A percentile compares a stretch with the other conserved stretches of the same genome.
These are phyloP conservation scores for Buddleja alternifolia DNA, from an alignment of 257 asterid species.

Conservation along the genomic window DNA sequence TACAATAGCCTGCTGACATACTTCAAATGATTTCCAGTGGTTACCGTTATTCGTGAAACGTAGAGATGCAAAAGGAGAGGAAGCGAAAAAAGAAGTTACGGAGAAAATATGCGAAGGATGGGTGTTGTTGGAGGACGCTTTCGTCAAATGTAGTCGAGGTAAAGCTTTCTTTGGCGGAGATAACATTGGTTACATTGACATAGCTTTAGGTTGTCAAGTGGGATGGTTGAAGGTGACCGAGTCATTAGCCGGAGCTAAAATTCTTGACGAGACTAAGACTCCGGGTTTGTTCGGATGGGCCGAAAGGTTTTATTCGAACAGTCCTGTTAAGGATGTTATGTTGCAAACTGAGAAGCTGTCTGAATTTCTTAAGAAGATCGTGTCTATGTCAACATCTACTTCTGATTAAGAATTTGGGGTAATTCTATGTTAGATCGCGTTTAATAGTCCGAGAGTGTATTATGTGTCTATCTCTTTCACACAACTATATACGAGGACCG, in stretches of 20 bases:
- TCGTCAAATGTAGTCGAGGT: slow-evolving; percentile 39
- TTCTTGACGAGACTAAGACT: slow-evolving; percentile 38
- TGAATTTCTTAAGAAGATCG: slow-evolving; percentile 19
- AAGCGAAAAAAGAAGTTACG: slow-evolving; percentile 19
- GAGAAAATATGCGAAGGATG: slow-evolving; percentile 35
- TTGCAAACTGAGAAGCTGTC: slow-evolving; percentile 31
- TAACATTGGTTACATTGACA: slow-evolving; percentile 41
- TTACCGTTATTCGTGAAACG: slow-evolving; percentile 24
- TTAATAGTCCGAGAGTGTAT: too few species aligned
- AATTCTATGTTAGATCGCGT: too few species aligned
- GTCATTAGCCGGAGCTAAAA: not conserved
- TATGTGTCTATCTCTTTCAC: too few species aligned
- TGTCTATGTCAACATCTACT: slow-evolving; percentile 23
- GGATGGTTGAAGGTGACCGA: slow-evolving; percentile 36
- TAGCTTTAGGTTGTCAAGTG: slow-evolving; percentile 37
- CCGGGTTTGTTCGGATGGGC: slow-evolving; percentile 43
- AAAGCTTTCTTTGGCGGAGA: slow-evolving; percentile 46
- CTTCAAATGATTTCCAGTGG: slow-evolving; percentile 36
- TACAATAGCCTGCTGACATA: not conserved
- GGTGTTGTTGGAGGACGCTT: slow-evolving; percentile 43
- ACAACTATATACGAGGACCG: too few species aligned
- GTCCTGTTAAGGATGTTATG: slow-evolving; percentile 35
- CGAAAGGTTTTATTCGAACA: slow-evolving; percentile 29
- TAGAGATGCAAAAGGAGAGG: slow-evolving; percentile 31
- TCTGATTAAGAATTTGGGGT: slow-evolving; percentile 12